Evolutionary conservation across 805 yeast species (phyloP).

Genomic region (Wickerhamiella vanderwaltii): DNA sequence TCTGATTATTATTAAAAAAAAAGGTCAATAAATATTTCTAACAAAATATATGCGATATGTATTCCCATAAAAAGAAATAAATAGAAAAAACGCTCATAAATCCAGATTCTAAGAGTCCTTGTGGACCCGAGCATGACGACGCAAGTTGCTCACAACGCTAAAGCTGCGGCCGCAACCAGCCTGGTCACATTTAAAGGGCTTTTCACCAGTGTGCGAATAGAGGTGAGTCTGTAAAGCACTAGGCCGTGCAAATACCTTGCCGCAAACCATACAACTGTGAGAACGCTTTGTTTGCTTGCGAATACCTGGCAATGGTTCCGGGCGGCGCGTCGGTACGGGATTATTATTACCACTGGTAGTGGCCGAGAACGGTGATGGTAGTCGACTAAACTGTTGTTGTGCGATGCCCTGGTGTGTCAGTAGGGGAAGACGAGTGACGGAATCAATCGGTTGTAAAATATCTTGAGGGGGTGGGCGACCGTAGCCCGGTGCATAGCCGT

Average conservation of each 20-base stretch:
- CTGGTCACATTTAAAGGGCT: slow-evolving; percentile 59
- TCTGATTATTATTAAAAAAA: too few species aligned
- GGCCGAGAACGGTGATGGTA: slow-evolving; percentile 8
- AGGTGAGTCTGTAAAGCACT: slow-evolving; percentile 70
- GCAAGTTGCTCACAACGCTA: slow-evolving; percentile 70
- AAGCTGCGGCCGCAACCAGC: slow-evolving; percentile 57
- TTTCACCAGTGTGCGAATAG: slow-evolving; percentile 72
- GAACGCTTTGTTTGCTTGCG: slow-evolving; percentile 16
- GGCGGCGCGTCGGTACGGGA: background rate
- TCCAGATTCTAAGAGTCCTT: too few species aligned
- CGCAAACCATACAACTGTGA: slow-evolving; percentile 40
- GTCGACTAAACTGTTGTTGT: background rate
- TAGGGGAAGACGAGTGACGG: background rate
- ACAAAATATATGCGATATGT: too few species aligned
- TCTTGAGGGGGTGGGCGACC: slow-evolving; percentile 1
- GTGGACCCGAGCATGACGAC: slow-evolving; percentile 41
- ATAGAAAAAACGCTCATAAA: too few species aligned
- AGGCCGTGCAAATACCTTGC: slow-evolving; percentile 73
- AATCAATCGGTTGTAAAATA: background rate
- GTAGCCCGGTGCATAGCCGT: background rate
- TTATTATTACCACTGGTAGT: background rate
- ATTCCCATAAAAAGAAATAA: too few species aligned
- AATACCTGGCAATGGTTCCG: background rate
- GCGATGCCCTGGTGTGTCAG: background rate
- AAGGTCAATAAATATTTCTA: too few species aligned